Conservation (phyloP, 192 early-diverging fungal species). For the Podila epigama region DNA sequence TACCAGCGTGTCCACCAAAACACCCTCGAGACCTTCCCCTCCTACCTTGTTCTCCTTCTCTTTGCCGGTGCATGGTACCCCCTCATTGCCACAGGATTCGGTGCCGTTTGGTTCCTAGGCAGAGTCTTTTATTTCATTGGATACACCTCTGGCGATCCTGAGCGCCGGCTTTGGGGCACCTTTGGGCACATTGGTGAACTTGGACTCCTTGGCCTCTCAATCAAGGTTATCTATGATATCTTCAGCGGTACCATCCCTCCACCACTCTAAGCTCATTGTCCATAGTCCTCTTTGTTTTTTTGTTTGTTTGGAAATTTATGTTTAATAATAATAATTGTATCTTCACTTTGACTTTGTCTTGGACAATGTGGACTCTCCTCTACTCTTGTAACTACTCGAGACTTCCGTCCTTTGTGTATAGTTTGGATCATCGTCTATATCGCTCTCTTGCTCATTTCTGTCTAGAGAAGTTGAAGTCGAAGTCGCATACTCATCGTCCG, state of each 20-base stretch:
- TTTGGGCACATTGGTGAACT: constrained; percentile 62
- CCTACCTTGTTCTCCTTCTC: constrained; percentile 54
- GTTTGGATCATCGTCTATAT: background rate
- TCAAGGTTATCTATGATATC: too few relatives aligned
- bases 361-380: too few relatives aligned
- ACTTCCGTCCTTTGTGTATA: too few relatives aligned
- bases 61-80: constrained; percentile 65
- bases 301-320: too few relatives aligned
- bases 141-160: constrained; percentile 66
- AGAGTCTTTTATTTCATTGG: constrained; percentile 62
- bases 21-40: constrained; percentile 68
- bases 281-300: too few relatives aligned
- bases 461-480: too few relatives aligned
- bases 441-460: background rate
- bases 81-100: constrained; percentile 55
- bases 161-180: constrained; percentile 58
- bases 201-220: constrained; percentile 56
- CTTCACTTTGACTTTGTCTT: too few relatives aligned
- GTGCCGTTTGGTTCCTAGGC: constrained; percentile 57
- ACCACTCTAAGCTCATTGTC: too few relatives aligned
- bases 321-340: too few relatives aligned
- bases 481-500: background rate
- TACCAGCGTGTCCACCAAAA: constrained; percentile 72
- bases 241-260: too few relatives aligned
- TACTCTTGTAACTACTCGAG: too few relatives aligned